These are phyloP conservation scores for Prunus campanulata DNA, from an alignment of 306 rosid genomes.

Conservation along the genomic window DNA sequence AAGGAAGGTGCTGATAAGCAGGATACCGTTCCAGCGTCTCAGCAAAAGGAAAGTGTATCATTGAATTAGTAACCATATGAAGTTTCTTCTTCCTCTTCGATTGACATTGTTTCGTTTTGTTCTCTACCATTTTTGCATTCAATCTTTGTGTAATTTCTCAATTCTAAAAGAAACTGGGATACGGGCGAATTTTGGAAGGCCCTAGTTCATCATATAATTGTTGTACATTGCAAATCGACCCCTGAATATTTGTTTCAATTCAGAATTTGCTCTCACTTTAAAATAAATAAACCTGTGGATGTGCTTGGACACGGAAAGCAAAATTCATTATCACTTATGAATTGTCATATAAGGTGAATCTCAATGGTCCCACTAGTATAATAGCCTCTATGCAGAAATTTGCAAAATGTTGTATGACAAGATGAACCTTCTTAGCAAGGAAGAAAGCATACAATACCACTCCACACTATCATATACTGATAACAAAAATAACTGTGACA, in stretches of 20 bases:
- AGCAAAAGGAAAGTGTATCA: constrained; percentile 16
- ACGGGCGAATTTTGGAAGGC: constrained; percentile 14
- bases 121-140: too few relatives aligned
- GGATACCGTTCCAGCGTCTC: constrained; percentile 39
- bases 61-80: not conserved
- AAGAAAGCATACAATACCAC: not conserved
- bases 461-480: not conserved
- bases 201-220: not conserved
- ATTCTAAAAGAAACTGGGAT: not conserved
- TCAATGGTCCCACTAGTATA: not conserved
- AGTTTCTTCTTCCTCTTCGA: not conserved
- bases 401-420: not conserved
- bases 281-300: not conserved
- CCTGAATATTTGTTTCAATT: not conserved
- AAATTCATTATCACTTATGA: not conserved
- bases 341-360: not conserved
- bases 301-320: not conserved
- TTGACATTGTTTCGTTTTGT: not conserved
- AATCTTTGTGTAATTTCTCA: not conserved
- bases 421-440: not conserved
- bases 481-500: too few relatives aligned
- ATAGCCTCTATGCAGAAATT: not conserved
- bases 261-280: not conserved
- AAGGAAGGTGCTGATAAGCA: constrained; percentile 28
- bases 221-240: constrained; percentile 5